A percentile compares a stretch with the other conserved stretches of the same genome.
Conservation (phyloP, 352 stramenopile genomes). For the Globisporangium alternatum region DNA sequence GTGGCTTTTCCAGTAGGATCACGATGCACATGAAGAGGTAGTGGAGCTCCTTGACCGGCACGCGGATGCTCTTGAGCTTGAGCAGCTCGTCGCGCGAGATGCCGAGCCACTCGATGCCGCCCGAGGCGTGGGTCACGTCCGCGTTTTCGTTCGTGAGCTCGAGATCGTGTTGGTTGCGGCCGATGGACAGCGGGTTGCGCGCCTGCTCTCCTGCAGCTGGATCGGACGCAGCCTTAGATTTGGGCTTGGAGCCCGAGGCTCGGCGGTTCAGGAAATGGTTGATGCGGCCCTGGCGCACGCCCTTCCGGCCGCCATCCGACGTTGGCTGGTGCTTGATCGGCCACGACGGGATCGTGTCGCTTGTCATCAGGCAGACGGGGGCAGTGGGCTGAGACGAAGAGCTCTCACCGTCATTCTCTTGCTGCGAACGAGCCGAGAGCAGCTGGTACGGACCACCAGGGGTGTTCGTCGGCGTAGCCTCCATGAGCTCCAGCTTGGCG, state of each 20-base stretch:
- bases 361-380: conserved; percentile 52
- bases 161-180: conserved; percentile 27
- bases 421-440: conserved; percentile 5
- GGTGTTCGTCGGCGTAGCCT: conserved; percentile 7
- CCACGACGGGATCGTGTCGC: conserved; percentile 53
- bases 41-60: conserved; percentile 68
- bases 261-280: conserved; percentile 64
- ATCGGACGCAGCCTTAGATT: neutral
- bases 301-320: conserved; percentile 47
- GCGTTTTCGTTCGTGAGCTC: conserved; percentile 12
- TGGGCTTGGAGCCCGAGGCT: neutral
- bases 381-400: conserved; percentile 5
- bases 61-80: conserved; percentile 58
- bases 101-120: conserved; percentile 54
- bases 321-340: conserved; percentile 53
- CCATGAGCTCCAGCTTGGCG: conserved; percentile 45
- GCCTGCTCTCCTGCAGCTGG: neutral
- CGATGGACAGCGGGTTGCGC: conserved; percentile 15
- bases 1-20: conserved; percentile 55
- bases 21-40: conserved; percentile 79
- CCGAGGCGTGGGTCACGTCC: conserved; percentile 20
- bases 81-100: conserved; percentile 70
- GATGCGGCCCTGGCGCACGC: conserved; percentile 51
- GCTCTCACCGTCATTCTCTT: conserved; percentile 3
- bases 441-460: conserved; percentile 17